Conservation (phyloP, 2,329 filamentous ascomycete species). For the Biscogniauxia marginata region DNA sequence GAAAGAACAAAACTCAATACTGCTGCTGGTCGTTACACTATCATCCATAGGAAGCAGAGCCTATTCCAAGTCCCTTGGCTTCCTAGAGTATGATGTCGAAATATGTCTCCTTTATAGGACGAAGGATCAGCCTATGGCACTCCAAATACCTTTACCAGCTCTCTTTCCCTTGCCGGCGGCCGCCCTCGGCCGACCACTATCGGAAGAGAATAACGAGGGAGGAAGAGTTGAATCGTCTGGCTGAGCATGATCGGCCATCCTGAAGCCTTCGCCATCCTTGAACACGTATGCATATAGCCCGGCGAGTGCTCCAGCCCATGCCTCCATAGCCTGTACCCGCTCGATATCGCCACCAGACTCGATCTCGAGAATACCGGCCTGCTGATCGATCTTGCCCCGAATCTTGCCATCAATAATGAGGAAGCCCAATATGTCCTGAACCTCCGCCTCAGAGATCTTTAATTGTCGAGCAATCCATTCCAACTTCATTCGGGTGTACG, state of each 20-base stretch:
- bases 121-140: not conserved
- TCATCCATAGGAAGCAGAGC: not conserved
- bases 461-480: conserved; percentile 85
- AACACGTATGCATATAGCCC: conserved; percentile 71
- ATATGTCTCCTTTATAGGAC: not conserved
- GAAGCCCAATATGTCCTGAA: conserved; percentile 93
- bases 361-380: conserved; percentile 79
- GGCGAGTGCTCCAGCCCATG: conserved; percentile 69
- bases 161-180: conserved; percentile 9
- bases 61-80: not conserved
- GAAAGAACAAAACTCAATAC: not conserved
- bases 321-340: conserved; percentile 69
- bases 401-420: conserved; percentile 90
- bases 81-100: not conserved
- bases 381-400: conserved; percentile 84
- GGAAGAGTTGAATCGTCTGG: conserved; percentile 14
- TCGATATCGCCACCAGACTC: conserved; percentile 70
- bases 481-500: conserved; percentile 89
- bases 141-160: not conserved
- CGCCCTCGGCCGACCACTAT: conserved; percentile 4
- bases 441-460: conserved; percentile 84
- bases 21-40: not conserved
- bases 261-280: conserved; percentile 54
- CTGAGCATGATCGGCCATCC: conserved; percentile 16
- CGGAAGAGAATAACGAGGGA: conserved; percentile 9